Percentiles rank a stretch among this genome's conserved stretches.
phyloP scores from a whole-genome alignment of 805 yeast species.

The Kregervanrija delftensis region DNA sequence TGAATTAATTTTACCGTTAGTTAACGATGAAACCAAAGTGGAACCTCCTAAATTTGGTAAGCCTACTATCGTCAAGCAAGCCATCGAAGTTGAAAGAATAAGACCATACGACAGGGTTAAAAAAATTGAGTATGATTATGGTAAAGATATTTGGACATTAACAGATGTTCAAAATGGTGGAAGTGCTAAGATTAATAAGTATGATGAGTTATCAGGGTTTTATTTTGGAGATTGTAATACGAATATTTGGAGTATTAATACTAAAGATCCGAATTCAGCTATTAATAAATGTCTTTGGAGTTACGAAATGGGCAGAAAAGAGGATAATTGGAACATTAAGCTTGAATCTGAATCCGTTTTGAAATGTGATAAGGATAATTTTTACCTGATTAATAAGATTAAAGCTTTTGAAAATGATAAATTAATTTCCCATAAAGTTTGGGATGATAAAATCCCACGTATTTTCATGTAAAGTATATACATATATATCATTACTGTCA shows the following conservation, averaged over 20 bases:
- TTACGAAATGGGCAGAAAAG: constrained; percentile 34
- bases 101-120: constrained; percentile 22
- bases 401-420: constrained; percentile 30
- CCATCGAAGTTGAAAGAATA: constrained; percentile 20
- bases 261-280: constrained; percentile 34
- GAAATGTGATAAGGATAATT: constrained; percentile 27
- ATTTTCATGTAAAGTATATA: constrained; percentile 19
- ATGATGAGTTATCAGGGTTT: constrained; percentile 30
- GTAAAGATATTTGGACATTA: constrained; percentile 29
- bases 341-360: constrained; percentile 27
- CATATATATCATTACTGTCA: not conserved
- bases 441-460: constrained; percentile 31
- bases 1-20: constrained; percentile 25
- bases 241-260: constrained; percentile 32
- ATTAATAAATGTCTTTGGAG: constrained; percentile 33
- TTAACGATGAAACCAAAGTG: constrained; percentile 13
- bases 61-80: constrained; percentile 24
- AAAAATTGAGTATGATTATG: constrained; percentile 26
- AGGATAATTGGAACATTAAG: constrained; percentile 32
- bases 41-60: constrained; percentile 22
- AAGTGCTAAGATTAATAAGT: constrained; percentile 25
- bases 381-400: constrained; percentile 26
- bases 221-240: constrained; percentile 34
- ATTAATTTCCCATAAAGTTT: constrained; percentile 27
- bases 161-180: constrained; percentile 33